phyloP scores from a whole-genome alignment of 2,329 filamentous ascomycete genomes.

The Aspergillus sp. region DNA sequence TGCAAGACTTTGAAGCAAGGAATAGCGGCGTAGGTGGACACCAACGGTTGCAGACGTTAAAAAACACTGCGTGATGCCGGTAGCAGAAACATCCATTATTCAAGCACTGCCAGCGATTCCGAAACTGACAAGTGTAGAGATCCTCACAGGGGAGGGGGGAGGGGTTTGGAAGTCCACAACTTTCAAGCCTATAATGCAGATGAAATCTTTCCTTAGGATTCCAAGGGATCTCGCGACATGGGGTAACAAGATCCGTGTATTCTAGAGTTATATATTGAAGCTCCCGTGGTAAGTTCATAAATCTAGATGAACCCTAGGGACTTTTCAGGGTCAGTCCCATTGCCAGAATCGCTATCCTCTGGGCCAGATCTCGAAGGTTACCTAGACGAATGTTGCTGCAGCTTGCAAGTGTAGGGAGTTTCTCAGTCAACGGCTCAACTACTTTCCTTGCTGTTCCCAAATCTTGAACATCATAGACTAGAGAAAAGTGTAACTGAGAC shows the following conservation, averaged over 20 bases:
- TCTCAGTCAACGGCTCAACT: too few relatives aligned
- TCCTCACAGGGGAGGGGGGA: background rate
- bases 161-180: background rate
- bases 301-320: background rate
- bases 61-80: background rate
- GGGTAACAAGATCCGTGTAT: background rate
- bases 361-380: background rate
- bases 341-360: background rate
- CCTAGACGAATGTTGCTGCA: slow-evolving; percentile 1
- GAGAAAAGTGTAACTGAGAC: too few relatives aligned
- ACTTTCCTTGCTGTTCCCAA: too few relatives aligned
- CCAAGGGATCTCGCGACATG: background rate
- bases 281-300: background rate
- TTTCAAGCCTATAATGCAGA: background rate
- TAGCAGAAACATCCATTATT: background rate
- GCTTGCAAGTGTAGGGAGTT: background rate
- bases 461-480: too few relatives aligned
- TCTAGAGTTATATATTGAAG: background rate
- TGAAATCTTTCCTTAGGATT: background rate
- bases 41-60: background rate
- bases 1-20: background rate
- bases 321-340: background rate
- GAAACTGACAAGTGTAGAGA: background rate
- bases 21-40: background rate
- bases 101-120: background rate